Base-by-base conservation (phyloP, 805 yeast genomes). In the Zygosaccharomyces pseudorouxii region DNA sequence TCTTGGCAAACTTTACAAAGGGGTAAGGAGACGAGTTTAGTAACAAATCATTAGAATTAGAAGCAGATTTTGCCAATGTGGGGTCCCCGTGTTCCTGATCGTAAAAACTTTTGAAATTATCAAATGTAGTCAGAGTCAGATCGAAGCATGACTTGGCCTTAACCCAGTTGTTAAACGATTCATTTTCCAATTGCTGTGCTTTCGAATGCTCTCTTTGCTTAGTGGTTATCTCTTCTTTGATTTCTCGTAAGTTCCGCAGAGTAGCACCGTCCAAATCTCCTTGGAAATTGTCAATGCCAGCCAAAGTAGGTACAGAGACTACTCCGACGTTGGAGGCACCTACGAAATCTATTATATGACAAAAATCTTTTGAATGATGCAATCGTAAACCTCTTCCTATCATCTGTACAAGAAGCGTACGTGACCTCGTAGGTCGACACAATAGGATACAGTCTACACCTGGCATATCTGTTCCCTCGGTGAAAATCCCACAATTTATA, bases 381-480 rank as follows among this genome's bases (percentile, higher is more conserved):
- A 79, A 55, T 31, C 98, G 69, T 36, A 90, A 68, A 0, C 97
- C 98, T 48, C 98, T 73, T 0, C 98, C 98, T 16, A 90, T 76
- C 96, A 90, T 90, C 62, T 90, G 98, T 14, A 81, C 74, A 31
- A 88, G 67, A 38, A 90, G 67, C 0, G 85, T 79, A 28, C 80
- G 69, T 0, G 97, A 89, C 49, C 75, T 75, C 0, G 97, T 86
- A 1, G 97, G 96, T 29, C 97, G 70, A 3, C 87, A 86, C 28
- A 90, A 65, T 25, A 90, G 71, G 10, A 90, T 70, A 27, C 89
- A 82, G 60, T 90, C 97, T 48, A 89, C 84, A 52, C 82, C 82
- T 2, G 97, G 97, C 16, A 92, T 82, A 68, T 90, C 97, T 0
- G 97, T 89, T 0, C 98, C 98, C 64, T 90, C 98, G 0, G 96